A percentile compares a stretch with the other conserved stretches of the same genome.
Evolutionary conservation across 2,329 filamentous ascomycete species (phyloP).

Genomic region (Neurospora sp.): DNA sequence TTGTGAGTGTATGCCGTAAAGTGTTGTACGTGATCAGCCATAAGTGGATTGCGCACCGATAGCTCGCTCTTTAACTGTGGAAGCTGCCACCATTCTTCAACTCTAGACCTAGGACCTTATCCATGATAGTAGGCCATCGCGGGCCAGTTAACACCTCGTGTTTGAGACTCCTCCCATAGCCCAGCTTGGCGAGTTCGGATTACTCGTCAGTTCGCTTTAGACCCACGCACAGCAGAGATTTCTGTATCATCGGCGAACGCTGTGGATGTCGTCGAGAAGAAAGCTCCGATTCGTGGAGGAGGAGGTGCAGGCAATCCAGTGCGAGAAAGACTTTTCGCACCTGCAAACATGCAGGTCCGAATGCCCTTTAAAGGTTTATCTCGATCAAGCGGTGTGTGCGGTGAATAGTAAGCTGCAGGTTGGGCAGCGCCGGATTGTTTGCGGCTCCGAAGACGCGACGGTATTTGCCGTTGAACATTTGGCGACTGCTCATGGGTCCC

Average conservation of each 20-base stretch:
- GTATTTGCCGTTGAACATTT: background rate
- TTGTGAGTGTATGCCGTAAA: too few relatives aligned
- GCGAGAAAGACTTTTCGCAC: background rate
- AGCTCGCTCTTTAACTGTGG: background rate
- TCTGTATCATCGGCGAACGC: background rate
- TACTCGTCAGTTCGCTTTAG: background rate
- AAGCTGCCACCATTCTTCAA: background rate
- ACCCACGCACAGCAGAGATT: background rate
- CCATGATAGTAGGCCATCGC: background rate
- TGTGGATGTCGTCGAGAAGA: background rate
- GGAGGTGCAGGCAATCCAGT: background rate
- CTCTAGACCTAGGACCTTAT: background rate
- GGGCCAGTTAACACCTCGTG: background rate
- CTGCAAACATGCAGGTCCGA: background rate
- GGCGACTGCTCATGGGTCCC: background rate
- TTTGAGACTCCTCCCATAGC: background rate
- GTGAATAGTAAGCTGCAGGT: background rate
- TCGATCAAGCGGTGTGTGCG: background rate
- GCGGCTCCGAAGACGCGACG: background rate
- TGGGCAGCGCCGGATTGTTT: background rate
- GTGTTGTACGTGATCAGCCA: background rate
- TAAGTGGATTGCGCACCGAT: background rate
- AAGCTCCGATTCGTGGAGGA: background rate
- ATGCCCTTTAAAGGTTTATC: background rate
- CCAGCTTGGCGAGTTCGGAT: background rate